Evolutionary conservation across 495 filamentous ascomycete genomes (phyloP).

Genomic region (Annulohypoxylon bovei): DNA sequence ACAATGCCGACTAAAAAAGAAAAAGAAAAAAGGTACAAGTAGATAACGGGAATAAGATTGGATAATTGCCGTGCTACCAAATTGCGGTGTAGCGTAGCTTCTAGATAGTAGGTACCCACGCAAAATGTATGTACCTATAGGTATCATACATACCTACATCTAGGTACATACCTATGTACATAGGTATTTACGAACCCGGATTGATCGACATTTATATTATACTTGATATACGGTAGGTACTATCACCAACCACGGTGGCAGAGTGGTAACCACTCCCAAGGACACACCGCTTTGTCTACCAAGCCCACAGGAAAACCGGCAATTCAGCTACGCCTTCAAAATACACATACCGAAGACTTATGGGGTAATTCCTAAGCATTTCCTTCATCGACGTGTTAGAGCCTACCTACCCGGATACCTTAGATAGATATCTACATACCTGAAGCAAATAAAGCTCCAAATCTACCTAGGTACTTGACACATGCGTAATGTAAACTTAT

Average conservation of each 20-base stretch:
- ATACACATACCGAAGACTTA: no score
- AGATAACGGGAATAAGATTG: neutral
- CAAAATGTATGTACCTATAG: no score
- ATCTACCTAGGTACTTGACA: neutral
- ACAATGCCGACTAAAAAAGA: no score
- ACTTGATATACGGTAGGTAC: no score
- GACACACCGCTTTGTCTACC: neutral
- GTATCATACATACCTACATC: neutral
- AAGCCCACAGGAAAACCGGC: neutral
- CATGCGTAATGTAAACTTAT: no score
- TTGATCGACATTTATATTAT: no score
- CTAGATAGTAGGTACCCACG: neutral
- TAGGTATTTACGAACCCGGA: no score
- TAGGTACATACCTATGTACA: no score
- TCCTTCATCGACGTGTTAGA: neutral
- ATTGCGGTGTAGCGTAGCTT: conserved; percentile 14
- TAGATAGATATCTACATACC: no score
- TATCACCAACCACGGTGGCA: neutral
- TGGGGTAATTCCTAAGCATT: neutral
- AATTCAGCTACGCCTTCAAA: no score
- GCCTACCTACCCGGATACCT: no score
- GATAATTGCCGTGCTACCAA: neutral
- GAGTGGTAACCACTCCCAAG: neutral
- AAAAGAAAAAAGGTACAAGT: no score
- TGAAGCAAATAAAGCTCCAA: neutral